These are phyloP conservation scores for Antarctomyces pellizariae DNA, from an alignment of 495 filamentous ascomycete species.

Conservation along the genomic window DNA sequence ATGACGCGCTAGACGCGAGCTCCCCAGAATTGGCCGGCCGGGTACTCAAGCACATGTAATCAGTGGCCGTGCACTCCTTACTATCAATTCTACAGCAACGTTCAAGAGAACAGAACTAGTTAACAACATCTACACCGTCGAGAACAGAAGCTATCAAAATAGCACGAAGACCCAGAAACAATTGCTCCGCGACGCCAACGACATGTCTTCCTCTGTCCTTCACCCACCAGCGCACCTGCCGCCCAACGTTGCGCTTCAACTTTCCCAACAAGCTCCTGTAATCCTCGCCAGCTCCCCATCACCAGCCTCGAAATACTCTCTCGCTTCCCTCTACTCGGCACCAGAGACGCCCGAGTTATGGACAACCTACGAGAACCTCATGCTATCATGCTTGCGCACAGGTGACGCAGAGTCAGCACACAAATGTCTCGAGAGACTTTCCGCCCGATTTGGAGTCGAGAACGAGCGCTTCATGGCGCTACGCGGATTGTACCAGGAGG, in stretches of 20 bases:
- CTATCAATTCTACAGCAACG: no score
- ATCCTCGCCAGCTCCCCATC: conserved; percentile 31
- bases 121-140: no score
- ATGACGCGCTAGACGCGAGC: no score
- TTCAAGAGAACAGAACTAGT: no score
- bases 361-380: conserved; percentile 60
- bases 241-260: conserved; percentile 30
- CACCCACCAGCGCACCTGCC: conserved; percentile 24
- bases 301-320: conserved; percentile 21
- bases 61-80: no score
- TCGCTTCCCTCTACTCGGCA: conserved; percentile 28
- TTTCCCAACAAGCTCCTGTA: conserved; percentile 55
- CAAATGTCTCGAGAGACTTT: conserved; percentile 46
- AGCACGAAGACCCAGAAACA: no score
- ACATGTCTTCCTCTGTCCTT: conserved; percentile 26
- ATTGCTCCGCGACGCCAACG: no score
- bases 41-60: no score
- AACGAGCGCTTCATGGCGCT: conserved; percentile 73
- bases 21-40: no score
- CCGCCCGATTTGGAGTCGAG: conserved; percentile 50
- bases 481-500: conserved; percentile 65
- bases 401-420: conserved; percentile 61
- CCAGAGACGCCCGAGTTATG: conserved; percentile 56
- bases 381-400: conserved; percentile 65
- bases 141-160: no score